Conservation (phyloP, 768 basidiomycete species). For the Russula griseocarnosa region DNA sequence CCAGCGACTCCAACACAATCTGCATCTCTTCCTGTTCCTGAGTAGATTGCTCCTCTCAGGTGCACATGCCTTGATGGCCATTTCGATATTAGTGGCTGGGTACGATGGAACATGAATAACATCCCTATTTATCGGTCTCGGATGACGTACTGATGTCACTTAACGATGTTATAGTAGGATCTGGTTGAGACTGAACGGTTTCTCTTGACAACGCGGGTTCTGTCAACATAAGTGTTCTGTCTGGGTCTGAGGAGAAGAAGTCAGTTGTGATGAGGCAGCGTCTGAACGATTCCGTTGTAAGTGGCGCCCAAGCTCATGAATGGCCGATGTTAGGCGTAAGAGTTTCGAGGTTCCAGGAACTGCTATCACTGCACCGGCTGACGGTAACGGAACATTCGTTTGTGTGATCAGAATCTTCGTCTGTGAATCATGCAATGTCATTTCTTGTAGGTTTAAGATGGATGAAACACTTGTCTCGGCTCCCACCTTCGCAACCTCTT, state of each 20-base stretch:
- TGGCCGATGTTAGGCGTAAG: conserved; percentile 12
- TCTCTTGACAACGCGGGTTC: conserved; percentile 14
- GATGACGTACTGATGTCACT: conserved; percentile 40
- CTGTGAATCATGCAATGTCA: conserved; percentile 2
- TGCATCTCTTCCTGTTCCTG: conserved; percentile 65
- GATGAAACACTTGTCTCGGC: neutral
- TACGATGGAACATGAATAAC: conserved; percentile 5
- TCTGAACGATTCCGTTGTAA: conserved; percentile 9
- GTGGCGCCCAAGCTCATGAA: conserved; percentile 16
- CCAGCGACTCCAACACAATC: conserved; percentile 63
- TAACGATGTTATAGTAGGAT: conserved; percentile 39
- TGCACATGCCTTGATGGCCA: conserved; percentile 63
- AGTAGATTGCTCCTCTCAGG: conserved; percentile 63
- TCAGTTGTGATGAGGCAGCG: neutral
- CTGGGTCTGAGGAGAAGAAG: neutral
- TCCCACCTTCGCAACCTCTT: conserved; percentile 31
- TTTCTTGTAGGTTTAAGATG: conserved; percentile 21
- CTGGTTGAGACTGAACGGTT: conserved; percentile 22
- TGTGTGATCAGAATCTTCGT: conserved; percentile 4
- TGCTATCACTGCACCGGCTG: neutral
- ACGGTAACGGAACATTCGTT: conserved; percentile 24
- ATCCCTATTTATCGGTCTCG: neutral
- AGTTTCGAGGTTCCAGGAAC: conserved; percentile 3
- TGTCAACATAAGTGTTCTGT: neutral
- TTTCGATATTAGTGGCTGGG: conserved; percentile 34